These are phyloP conservation scores for Annulohypoxylon nitens DNA, from an alignment of 495 filamentous ascomycete genomes.

Conservation along the genomic window DNA sequence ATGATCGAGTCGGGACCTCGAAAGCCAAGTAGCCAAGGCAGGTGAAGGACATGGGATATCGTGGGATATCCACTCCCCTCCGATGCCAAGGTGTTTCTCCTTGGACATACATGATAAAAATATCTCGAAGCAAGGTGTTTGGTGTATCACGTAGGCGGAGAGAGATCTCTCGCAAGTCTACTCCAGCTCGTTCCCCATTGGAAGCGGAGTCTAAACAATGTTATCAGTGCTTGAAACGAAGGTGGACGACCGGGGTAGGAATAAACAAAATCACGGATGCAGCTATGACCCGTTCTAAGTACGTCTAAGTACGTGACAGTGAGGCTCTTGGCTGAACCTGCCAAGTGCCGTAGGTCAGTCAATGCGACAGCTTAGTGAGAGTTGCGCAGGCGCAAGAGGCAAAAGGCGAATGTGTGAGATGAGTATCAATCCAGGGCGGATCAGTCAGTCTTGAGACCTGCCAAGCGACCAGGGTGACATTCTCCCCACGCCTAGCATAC, in stretches of 20 bases:
- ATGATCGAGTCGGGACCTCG: slow-evolving; percentile 46
- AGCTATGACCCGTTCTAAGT: slow-evolving; percentile 34
- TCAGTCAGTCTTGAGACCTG: slow-evolving; percentile 58
- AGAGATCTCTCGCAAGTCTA: slow-evolving; percentile 25
- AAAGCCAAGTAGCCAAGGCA: slow-evolving; percentile 38
- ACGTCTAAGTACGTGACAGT: slow-evolving; percentile 42
- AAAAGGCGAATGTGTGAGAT: slow-evolving; percentile 44
- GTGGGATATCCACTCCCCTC: slow-evolving; percentile 28
- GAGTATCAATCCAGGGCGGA: slow-evolving; percentile 46
- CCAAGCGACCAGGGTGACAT: slow-evolving; percentile 48
- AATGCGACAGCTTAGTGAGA: slow-evolving; percentile 38
- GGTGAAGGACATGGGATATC: slow-evolving; percentile 31
- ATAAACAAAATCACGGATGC: slow-evolving; percentile 35
- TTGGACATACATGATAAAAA: slow-evolving; percentile 44
- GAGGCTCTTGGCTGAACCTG: slow-evolving; percentile 51
- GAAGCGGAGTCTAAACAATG: slow-evolving; percentile 43
- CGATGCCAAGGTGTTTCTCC: slow-evolving; percentile 48
- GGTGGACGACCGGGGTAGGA: slow-evolving; percentile 29
- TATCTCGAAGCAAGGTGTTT: slow-evolving; percentile 43
- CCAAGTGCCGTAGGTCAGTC: slow-evolving; percentile 49
- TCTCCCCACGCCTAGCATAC: slow-evolving; percentile 31
- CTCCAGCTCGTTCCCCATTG: slow-evolving; percentile 32
- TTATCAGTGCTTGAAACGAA: slow-evolving; percentile 50
- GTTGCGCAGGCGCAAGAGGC: slow-evolving; percentile 23
- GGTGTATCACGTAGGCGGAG: slow-evolving; percentile 37